A percentile compares a stretch with the other conserved stretches of the same genome.
phyloP scores from a whole-genome alignment of 2,329 filamentous ascomycete species.

The Cyphellophora attinorum region DNA sequence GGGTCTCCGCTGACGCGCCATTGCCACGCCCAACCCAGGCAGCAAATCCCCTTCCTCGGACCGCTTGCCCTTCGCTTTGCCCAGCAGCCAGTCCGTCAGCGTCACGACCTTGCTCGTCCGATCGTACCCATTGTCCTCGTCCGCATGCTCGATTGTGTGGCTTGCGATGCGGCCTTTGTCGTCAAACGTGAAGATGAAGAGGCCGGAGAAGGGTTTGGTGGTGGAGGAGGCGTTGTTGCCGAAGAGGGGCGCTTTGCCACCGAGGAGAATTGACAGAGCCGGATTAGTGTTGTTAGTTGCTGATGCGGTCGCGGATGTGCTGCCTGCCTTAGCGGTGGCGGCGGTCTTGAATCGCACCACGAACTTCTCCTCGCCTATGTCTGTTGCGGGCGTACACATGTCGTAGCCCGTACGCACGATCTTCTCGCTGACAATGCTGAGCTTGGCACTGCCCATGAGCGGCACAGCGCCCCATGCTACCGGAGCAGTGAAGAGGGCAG shows the following conservation, averaged over 20 bases:
- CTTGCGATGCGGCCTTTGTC: conserved; percentile 70
- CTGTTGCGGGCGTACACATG: conserved; percentile 20
- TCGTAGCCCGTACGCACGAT: conserved; percentile 55
- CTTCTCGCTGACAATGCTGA: conserved; percentile 81
- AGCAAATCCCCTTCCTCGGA: conserved; percentile 27
- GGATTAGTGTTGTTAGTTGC: conserved; percentile 24
- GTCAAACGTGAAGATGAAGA: conserved; percentile 96
- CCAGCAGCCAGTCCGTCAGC: conserved; percentile 88
- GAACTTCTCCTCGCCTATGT: conserved; percentile 57
- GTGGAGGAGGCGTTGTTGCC: conserved; percentile 45
- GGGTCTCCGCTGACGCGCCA: too few relatives aligned
- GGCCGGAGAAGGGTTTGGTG: conserved; percentile 69
- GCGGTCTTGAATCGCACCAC: conserved; percentile 81
- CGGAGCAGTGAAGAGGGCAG: conserved; percentile 90
- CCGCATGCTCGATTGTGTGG: conserved; percentile 89
- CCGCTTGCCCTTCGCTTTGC: conserved; percentile 53
- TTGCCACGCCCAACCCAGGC: conserved; percentile 12
- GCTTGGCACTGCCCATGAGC: conserved; percentile 77
- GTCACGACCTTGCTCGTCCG: conserved; percentile 77
- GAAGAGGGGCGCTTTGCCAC: conserved; percentile 40
- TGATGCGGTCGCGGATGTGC: conserved; percentile 15
- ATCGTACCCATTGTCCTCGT: conserved; percentile 76
- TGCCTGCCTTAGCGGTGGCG: conserved; percentile 22
- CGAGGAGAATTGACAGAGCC: conserved; percentile 37
- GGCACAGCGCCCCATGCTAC: conserved; percentile 93